A percentile compares a stretch with the other conserved stretches of the same genome.
Evolutionary conservation across 345 rosid genomes (phyloP).

Genomic region (Pistacia atlantica): DNA sequence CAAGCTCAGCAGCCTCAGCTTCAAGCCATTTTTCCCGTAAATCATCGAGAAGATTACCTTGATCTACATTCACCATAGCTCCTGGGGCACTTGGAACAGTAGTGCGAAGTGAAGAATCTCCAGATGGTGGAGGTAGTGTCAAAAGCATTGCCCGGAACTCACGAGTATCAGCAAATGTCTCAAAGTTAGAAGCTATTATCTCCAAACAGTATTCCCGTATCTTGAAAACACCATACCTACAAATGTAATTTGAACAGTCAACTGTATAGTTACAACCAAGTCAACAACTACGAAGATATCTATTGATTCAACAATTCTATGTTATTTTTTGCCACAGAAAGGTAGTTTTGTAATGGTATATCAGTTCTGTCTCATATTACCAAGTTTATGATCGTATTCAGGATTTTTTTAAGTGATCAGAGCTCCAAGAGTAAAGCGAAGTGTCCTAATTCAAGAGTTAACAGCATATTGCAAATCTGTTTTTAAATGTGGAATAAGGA

Average conservation of each 20-base stretch:
- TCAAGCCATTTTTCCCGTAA: slow-evolving; percentile 98
- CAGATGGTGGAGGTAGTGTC: slow-evolving; percentile 92
- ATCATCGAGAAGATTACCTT: slow-evolving; percentile 87
- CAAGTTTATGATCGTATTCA: no score
- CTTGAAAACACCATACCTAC: slow-evolving; percentile 92
- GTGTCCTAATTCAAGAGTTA: not conserved
- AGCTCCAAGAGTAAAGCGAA: not conserved
- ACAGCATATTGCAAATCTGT: not conserved
- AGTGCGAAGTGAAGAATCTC: slow-evolving; percentile 88
- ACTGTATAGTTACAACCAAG: not conserved
- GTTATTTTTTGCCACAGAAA: not conserved
- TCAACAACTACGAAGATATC: not conserved
- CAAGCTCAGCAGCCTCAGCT: slow-evolving; percentile 95
- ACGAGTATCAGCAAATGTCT: slow-evolving; percentile 75
- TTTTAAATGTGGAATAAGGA: not conserved
- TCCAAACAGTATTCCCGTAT: slow-evolving; percentile 89
- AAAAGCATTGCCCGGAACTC: slow-evolving; percentile 92
- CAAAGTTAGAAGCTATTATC: slow-evolving; percentile 80
- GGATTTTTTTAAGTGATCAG: not conserved
- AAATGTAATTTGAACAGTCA: slow-evolving; percentile 17
- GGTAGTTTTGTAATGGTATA: not conserved
- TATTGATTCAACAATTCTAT: slow-evolving; percentile 3
- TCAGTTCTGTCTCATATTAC: not conserved
- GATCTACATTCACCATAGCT: slow-evolving; percentile 62
- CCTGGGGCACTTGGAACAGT: slow-evolving; percentile 94